phyloP scores from a whole-genome alignment of 192 early-diverging fungal species.

The Thamnidium elegans region DNA sequence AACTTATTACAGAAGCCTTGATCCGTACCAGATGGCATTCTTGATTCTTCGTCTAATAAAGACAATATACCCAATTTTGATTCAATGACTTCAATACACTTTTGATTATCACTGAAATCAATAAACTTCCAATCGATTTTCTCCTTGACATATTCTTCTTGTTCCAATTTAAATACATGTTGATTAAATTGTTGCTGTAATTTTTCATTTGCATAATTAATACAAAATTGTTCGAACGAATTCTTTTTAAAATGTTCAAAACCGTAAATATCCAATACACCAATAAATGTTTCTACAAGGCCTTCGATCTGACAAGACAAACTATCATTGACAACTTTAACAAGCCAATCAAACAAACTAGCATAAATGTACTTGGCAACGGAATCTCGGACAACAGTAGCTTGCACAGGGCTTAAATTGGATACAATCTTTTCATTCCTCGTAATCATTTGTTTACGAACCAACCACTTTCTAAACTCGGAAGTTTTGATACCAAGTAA shows the following conservation, averaged over 20 bases:
- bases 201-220: constrained; percentile 97
- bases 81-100: constrained; percentile 99
- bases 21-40: constrained; percentile 86
- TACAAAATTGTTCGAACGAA: constrained; percentile 99
- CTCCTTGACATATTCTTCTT: constrained; percentile 97
- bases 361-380: constrained; percentile 98
- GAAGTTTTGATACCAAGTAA: constrained; percentile 78
- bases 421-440: constrained; percentile 91
- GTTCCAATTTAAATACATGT: constrained; percentile 98
- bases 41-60: constrained; percentile 87
- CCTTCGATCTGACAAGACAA: constrained; percentile 56
- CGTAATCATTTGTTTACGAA: constrained; percentile 92
- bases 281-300: constrained; percentile 74
- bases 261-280: constrained; percentile 98
- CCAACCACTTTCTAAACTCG: constrained; percentile 94
- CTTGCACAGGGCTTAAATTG: constrained; percentile 69
- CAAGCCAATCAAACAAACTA: constrained; percentile 95
- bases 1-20: constrained; percentile 82
- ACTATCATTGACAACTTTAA: constrained; percentile 84
- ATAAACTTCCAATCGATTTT: constrained; percentile 98
- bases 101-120: constrained; percentile 98
- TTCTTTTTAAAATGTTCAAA: constrained; percentile 99
- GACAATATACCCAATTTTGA: constrained; percentile 89
- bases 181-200: constrained; percentile 97
- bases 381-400: constrained; percentile 82